Conservation (phyloP, 169 alveolate species). For the Plasmodium ovale region DNA sequence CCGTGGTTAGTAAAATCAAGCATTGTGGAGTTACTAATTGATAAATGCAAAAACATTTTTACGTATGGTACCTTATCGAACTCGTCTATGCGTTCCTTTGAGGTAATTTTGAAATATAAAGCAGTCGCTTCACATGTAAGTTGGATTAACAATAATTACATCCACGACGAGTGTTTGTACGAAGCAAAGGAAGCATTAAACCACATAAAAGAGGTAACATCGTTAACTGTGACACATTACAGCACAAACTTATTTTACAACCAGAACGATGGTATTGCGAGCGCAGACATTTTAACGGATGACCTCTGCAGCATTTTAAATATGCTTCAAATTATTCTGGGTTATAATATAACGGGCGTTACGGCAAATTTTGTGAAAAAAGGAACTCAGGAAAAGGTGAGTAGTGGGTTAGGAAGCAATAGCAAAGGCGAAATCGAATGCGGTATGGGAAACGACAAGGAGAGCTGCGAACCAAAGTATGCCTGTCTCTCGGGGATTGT, state of each 20-base stretch:
- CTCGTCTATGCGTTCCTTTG: constrained; percentile 4
- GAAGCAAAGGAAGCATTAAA: constrained; percentile 37
- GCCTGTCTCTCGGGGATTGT: constrained; percentile 43
- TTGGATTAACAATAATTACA: constrained; percentile 65
- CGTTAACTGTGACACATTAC: constrained; percentile 49
- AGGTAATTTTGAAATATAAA: constrained; percentile 39
- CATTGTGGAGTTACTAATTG: constrained; percentile 16
- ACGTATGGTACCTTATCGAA: constrained; percentile 71
- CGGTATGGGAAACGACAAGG: neutral
- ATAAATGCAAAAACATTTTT: constrained; percentile 30
- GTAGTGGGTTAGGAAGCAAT: neutral
- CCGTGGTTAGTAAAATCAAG: constrained; percentile 66
- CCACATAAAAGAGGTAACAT: constrained; percentile 24
- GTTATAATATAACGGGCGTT: constrained; percentile 16
- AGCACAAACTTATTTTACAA: constrained; percentile 30
- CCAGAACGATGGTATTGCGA: constrained; percentile 16
- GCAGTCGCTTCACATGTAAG: constrained; percentile 28
- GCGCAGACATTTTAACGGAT: constrained; percentile 35
- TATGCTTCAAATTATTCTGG: constrained; percentile 22
- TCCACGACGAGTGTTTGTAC: constrained; percentile 60
- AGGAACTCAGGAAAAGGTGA: neutral
- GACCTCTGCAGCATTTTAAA: constrained; percentile 46
- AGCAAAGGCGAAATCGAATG: neutral
- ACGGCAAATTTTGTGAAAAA: constrained; percentile 51
- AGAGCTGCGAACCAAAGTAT: neutral